Conservation (phyloP, 148 eudicot species). For the Vaccinium myrtillus region DNA sequence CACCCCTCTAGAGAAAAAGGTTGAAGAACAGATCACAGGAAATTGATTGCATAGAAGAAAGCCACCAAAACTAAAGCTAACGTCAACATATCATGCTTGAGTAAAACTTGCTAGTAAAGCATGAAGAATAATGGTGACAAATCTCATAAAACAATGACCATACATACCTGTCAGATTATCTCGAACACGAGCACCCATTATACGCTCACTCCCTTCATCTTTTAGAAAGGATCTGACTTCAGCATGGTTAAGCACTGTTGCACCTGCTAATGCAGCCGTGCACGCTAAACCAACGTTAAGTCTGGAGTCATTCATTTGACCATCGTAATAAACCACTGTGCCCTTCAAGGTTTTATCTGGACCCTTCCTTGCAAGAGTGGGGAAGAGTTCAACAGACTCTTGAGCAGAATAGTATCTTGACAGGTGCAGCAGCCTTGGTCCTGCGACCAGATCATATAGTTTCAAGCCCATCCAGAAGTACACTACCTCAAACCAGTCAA, state of each 20-base stretch:
- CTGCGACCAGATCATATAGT: conserved; percentile 88
- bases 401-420: conserved; percentile 88
- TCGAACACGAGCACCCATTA: conserved; percentile 77
- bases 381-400: conserved; percentile 89
- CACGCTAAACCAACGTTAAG: conserved; percentile 88
- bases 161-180: conserved; percentile 79
- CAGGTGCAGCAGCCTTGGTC: conserved; percentile 65
- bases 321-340: conserved; percentile 94
- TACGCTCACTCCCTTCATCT: conserved; percentile 63
- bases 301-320: conserved; percentile 96
- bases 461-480: conserved; percentile 95
- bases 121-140: conserved; percentile 1
- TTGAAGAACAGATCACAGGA: neutral
- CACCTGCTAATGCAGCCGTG: conserved; percentile 94
- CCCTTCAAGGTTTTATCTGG: conserved; percentile 74
- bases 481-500: conserved; percentile 85
- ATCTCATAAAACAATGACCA: neutral
- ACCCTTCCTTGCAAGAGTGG: conserved; percentile 76
- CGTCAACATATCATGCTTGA: neutral
- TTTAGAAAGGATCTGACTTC: conserved; percentile 81
- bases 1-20: neutral
- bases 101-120: neutral
- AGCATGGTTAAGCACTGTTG: conserved; percentile 85
- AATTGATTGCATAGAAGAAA: neutral
- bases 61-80: neutral